These are phyloP conservation scores for Pythium pyrilobum DNA, from an alignment of 352 stramenopile species.

Conservation along the genomic window DNA sequence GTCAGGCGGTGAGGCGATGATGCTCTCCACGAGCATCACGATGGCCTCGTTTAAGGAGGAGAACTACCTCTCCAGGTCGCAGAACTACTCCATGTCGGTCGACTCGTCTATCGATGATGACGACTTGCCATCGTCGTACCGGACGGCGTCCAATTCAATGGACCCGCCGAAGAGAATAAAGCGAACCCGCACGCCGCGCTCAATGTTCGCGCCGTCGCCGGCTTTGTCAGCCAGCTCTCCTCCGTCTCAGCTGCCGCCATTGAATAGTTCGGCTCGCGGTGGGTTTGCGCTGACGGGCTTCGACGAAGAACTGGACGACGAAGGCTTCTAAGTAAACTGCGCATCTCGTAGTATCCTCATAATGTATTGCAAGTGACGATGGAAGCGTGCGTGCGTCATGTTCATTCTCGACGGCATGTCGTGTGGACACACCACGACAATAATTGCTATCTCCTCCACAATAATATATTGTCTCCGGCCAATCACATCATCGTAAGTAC, in stretches of 20 bases:
- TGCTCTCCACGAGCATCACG: conserved; percentile 47
- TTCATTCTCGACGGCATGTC: no score
- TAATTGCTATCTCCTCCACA: background rate
- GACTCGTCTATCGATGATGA: conserved; percentile 49
- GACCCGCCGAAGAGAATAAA: conserved; percentile 13
- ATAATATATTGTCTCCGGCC: background rate
- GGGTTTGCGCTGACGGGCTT: conserved; percentile 59
- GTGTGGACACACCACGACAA: no score
- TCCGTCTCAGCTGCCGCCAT: conserved; percentile 51
- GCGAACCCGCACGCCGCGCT: conserved; percentile 10
- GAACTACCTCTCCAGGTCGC: conserved; percentile 42
- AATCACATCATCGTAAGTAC: background rate
- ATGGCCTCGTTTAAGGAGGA: conserved; percentile 35
- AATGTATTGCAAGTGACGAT: background rate
- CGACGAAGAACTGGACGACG: conserved; percentile 48
- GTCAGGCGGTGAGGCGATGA: conserved; percentile 43
- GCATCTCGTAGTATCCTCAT: no score
- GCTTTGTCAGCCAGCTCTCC: conserved; percentile 65
- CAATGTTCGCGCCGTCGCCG: conserved; percentile 53
- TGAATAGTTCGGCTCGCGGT: conserved; percentile 21
- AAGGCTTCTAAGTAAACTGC: conserved; percentile 64
- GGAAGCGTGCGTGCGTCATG: no score
- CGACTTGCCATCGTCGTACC: conserved; percentile 3
- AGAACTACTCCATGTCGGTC: conserved; percentile 51
- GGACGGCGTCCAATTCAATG: background rate